Base-by-base conservation (phyloP, 345 rosid species). In the Eutrema japonicum region DNA sequence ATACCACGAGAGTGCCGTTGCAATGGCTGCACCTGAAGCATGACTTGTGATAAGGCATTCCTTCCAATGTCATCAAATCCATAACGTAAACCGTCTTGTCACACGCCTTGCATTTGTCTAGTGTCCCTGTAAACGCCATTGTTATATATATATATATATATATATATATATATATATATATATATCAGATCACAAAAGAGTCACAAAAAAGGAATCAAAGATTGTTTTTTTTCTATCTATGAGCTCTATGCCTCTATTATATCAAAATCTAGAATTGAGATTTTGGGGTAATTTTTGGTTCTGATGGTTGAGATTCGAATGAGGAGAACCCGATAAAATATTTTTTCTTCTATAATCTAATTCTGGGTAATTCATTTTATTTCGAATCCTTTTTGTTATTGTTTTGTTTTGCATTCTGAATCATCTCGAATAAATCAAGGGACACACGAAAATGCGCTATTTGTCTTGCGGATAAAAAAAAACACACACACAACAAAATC, bases 21-120 rank as follows among this genome's bases (percentile, higher is more conserved):
- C 98, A 94, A 45, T 94, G 97, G 88, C 78, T 89, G 88, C 98
- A 94, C 73, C 85, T 89, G 84, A 94, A 94, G 82, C 98, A 91
- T 7, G 87, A 80, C 80, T 94, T 94, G 64, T 94, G 97, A 64
- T 88, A 94, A 73, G 98, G 96, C 55, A 82, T 77, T 6, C 98
- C 98, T 81, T 94, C 98, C 10, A 94, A 77, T 40, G 98, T 79
- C 86, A 90, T 62, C 85, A 88, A 69, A 48, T 92, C 98, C 58
- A 92, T 93, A 35, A 86, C 87, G 18, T 92, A 88, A 55, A 92
- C 96, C 1, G 96, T 92, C 83, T 89, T 89, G 66, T 88, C 95
- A 71, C 98, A 92, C n/a, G 90, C 96, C 79, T 88, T 90, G 93
- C 98, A 92, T 70, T 92, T 92, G 81, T 92, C 96, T 69, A 81